Base-by-base conservation (phyloP, 2,329 filamentous ascomycete genomes). In the Immersiporthe knoxdaviesiana region DNA sequence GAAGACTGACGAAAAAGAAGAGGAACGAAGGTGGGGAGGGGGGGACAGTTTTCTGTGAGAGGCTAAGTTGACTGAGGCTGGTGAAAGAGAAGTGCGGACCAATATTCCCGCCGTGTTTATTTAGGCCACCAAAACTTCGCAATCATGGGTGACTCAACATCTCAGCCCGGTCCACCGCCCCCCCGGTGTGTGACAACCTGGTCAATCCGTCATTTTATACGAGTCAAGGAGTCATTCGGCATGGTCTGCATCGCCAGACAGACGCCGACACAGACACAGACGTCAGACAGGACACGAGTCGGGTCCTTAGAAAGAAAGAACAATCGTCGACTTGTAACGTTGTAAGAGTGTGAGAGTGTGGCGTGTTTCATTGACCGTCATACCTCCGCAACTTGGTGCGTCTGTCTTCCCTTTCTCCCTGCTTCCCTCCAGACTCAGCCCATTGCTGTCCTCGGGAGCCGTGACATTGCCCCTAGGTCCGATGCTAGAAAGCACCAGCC, bases 81-180 rank as follows among this genome's bases (percentile, higher is more conserved):
- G 44, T n/a, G 18, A n/a, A 10, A n/a, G 21, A n/a, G 21, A 59
- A 59, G 18, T 47, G 18, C 56, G 56, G 56, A 37, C 21, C 18
- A 59, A 35, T 37, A 59, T 37, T 59, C 18, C 18, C 32, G 56
- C 56, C 56, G 56, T 37, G 56, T 59, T 37, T 59, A 24, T 21
- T n/a, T 1, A 18, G 27, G 12, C 12, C 5, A 32, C 52, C 11
- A 56, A 30, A 2, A 47, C 1, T 10, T 8, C 41, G 3, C 27
- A 30, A 18, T 37, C 32, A 37, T n/a, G 18, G 11, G 56, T 59
- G 56, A 37, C 56, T 59, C 56, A 37, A 32, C 16, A 35, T 35
- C 7, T 37, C 18, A 59, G 18, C 56, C 30, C 18, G 16, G 18
- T 37, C 56, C 56, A 21, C 32, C 8, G n/a, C 8, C 30, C 37